Evolutionary conservation across 345 rosid species (phyloP).

Genomic region (Hypericum androsaemum): DNA sequence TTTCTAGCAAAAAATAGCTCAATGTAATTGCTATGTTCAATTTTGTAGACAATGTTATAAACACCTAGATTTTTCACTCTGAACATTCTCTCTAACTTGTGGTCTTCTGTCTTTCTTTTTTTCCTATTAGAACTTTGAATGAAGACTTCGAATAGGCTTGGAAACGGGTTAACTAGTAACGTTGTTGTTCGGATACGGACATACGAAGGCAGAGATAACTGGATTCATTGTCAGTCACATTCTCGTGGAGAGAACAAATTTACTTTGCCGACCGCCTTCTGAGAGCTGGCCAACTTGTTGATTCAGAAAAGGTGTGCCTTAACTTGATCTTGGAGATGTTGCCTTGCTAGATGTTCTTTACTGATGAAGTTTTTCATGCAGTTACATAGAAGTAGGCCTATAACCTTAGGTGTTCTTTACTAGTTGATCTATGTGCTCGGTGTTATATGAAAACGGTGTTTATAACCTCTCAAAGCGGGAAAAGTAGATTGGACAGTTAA

Average conservation of each 20-base stretch:
- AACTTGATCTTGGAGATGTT: too few species aligned
- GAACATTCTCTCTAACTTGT: constrained; percentile 4
- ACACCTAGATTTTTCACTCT: not conserved
- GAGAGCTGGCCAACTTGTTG: constrained; percentile 92
- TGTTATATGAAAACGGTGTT: too few species aligned
- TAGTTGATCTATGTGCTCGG: too few species aligned
- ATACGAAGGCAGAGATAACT: constrained; percentile 67
- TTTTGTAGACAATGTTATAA: too few species aligned
- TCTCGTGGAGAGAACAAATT: constrained; percentile 51
- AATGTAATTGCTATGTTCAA: too few species aligned
- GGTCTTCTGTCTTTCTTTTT: not conserved
- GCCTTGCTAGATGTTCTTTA: too few species aligned
- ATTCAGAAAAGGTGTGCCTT: constrained; percentile 34
- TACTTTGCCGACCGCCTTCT: constrained; percentile 85
- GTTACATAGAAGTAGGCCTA: too few species aligned
- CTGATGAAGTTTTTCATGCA: too few species aligned
- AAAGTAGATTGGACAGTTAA: too few species aligned
- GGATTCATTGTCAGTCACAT: constrained; percentile 76
- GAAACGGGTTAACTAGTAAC: constrained; percentile 74
- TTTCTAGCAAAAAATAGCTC: too few species aligned
- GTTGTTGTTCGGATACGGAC: constrained; percentile 81
- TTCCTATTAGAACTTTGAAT: constrained; percentile 25
- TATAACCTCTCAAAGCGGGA: too few species aligned
- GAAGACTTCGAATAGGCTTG: constrained; percentile 39
- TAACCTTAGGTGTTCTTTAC: too few species aligned